Base-by-base conservation (phyloP, 345 rosid genomes). In the Eucalyptus microcorys region DNA sequence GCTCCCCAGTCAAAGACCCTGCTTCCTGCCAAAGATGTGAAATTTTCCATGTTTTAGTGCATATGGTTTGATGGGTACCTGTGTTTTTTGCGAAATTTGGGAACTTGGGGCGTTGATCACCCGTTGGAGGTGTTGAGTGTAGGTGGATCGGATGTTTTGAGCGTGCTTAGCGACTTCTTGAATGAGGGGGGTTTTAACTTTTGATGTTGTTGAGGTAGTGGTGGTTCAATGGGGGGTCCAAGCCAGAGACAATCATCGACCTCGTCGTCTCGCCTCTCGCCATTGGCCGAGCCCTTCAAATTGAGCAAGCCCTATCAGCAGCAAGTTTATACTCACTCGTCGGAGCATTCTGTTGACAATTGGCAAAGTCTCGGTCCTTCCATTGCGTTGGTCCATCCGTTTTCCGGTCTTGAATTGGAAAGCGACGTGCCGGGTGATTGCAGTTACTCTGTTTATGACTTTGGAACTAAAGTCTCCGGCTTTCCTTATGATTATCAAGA, bases 271-370 rank as follows among this genome's bases (percentile, higher is more conserved):
- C 92, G 94, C 91, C 90, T 94, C 84, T 93, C 95, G 32, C 89
- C 96, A 87, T 90, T 84, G 43, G 90, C 94, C 45, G 89, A 86
- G 40, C 95, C 95, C 64, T 93, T 94, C 88, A 87, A 89, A 88
- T 34, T 90, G 47, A 89, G 79, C 50, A 84, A 83, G 89, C 89
- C 90, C 49, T 84, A 71, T 87, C 52, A 88, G 42, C 87, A 37
- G 14, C 83, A 47, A 34, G n/a, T 55, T 49, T 40, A 42, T 34
- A 19, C 68, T 79, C 86, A 53, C 64, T 64, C 87, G 7, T 86
- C 88, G 48, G 42, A 52, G 53, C 87, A 87, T 88, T 76, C 45
- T 7, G 86, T 64, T 61, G 86, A 42, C 52, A 52, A 81, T 66
- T 57, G 89, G 59, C 55, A 55, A 42, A 85, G 87, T 89, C 52